Conservation (phyloP, 129 eudicot species). For the Helichrysum umbraculigerum region DNA sequence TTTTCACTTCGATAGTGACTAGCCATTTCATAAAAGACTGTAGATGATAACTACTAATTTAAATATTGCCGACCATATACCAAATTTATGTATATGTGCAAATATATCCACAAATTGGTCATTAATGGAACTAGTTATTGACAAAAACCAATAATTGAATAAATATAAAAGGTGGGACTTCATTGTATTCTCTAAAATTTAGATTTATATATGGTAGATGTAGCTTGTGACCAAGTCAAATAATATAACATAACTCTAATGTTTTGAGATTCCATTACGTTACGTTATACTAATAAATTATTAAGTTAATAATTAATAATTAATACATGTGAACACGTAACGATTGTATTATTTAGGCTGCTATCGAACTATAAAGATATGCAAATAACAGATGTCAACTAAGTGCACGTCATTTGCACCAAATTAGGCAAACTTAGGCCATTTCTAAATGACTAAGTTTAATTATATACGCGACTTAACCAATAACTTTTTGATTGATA, state of each 20-base stretch:
- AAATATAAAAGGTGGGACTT: no score
- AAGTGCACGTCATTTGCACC: not conserved
- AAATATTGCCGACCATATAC: not conserved
- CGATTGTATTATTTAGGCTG: not conserved
- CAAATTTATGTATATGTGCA: not conserved
- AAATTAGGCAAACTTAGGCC: not conserved
- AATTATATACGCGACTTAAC: no score
- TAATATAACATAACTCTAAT: no score
- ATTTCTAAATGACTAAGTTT: not conserved
- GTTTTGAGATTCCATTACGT: no score
- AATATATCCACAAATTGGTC: not conserved
- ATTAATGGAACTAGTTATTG: not conserved
- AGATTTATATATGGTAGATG: not conserved
- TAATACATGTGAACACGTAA: not conserved
- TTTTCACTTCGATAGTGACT: not conserved
- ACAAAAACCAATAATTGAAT: no score
- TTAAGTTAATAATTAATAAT: no score
- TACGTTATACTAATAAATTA: no score
- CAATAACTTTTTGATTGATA: no score
- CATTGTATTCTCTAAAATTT: no score
- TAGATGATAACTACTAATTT: not conserved
- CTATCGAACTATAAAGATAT: not conserved
- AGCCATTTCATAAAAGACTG: not conserved
- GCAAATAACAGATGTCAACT: not conserved
- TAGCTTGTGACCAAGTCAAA: not conserved